Conservation (phyloP, 2,329 filamentous ascomycete species). For the Arthrobotrys conoides region DNA sequence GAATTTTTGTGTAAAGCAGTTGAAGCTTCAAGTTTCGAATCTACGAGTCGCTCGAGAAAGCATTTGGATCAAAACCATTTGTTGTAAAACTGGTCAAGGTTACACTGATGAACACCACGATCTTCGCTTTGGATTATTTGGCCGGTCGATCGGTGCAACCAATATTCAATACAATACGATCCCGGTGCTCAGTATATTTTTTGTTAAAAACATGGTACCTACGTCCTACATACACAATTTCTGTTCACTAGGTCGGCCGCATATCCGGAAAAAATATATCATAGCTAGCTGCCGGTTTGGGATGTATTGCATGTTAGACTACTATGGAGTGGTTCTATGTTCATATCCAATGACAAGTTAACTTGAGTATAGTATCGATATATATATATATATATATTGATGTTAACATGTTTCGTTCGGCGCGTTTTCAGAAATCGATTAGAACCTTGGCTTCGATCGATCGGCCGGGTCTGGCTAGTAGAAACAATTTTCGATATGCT, state of each 20-base stretch:
- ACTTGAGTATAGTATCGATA: background rate
- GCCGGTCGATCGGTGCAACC: background rate
- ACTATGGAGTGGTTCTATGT: background rate
- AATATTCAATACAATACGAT: background rate
- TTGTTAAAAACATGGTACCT: too few relatives aligned
- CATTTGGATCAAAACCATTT: too few relatives aligned
- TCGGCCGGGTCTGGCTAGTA: too few relatives aligned
- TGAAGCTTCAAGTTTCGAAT: too few relatives aligned
- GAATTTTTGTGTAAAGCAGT: too few relatives aligned
- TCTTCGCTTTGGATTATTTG: background rate
- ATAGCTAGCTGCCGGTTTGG: constrained; percentile 1
- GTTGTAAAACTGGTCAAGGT: background rate
- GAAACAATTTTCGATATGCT: background rate
- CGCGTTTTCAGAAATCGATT: background rate
- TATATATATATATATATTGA: too few relatives aligned
- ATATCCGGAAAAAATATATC: background rate
- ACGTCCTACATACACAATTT: too few relatives aligned
- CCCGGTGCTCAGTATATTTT: too few relatives aligned
- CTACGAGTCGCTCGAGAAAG: too few relatives aligned
- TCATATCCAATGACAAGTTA: constrained; percentile 7
- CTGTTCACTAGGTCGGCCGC: background rate
- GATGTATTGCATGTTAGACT: background rate
- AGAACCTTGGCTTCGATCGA: background rate
- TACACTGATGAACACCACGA: constrained; percentile 3
- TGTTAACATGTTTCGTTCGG: too few relatives aligned